Percentiles rank a stretch among this genome's conserved stretches.
Conservation (phyloP, 495 filamentous ascomycete species). For the Eremomyces bilateralis region DNA sequence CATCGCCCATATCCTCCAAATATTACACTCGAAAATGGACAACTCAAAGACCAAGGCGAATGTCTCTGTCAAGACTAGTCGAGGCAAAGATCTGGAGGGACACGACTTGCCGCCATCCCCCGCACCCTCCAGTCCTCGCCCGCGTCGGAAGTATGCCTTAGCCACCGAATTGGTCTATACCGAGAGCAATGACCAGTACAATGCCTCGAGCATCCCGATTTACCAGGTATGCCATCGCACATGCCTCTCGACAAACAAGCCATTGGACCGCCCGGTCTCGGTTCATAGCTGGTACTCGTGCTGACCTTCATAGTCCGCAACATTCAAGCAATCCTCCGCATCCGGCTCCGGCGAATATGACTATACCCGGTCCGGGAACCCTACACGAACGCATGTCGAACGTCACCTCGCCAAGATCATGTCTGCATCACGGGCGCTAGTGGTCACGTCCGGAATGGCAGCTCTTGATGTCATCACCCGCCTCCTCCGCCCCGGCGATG, state of each 20-base stretch:
- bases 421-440: conserved; percentile 74
- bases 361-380: conserved; percentile 93
- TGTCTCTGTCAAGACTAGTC: too few species aligned
- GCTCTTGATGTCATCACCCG: conserved; percentile 94
- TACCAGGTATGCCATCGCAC: conserved; percentile 56
- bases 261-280: background rate
- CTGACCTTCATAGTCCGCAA: conserved; percentile 43
- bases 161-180: conserved; percentile 94
- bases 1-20: too few species aligned
- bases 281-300: background rate
- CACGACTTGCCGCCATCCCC: conserved; percentile 87
- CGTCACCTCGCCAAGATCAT: conserved; percentile 97
- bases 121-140: conserved; percentile 73
- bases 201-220: conserved; percentile 83
- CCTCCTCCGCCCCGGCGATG: conserved; percentile 76
- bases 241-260: too few species aligned
- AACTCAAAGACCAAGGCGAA: too few species aligned
- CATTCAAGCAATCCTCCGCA: conserved; percentile 81
- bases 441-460: conserved; percentile 91
- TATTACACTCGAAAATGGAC: too few species aligned
- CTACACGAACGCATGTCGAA: conserved; percentile 88
- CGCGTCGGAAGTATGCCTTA: conserved; percentile 69
- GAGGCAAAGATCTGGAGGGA: conserved; percentile 77
- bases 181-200: conserved; percentile 87
- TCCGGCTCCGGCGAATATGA: conserved; percentile 74